Evolutionary conservation across 2,329 filamentous ascomycete species (phyloP), one percentile per base, ranked within the genome.

Genomic region (Claviceps sp.): DNA sequence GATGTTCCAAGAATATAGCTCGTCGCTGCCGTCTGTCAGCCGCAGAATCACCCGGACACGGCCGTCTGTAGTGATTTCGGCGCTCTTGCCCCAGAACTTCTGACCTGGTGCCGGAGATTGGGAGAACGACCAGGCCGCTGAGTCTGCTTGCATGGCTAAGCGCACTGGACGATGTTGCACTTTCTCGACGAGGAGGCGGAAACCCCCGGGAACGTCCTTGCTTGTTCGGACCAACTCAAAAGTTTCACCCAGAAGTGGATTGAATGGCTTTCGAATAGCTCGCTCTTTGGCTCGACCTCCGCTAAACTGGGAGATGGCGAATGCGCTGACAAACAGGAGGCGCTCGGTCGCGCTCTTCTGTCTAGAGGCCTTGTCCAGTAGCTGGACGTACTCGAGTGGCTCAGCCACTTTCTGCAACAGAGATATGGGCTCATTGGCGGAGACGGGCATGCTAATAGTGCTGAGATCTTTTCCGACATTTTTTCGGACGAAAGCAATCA

Each of bases 1-100:
- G 18, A 88, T 77, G 46, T 79, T 85, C 89, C 89, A 98, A 59
- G 84, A 90, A 70, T 91, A 98, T 55, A 82, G 77, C 64, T 97
- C 91, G 51, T 88, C 86, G 1, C 73, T 78, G 2, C 78, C 76
- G 63, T 93, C 78, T 0, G 74, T 59, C 48, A 83, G 64, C 26
- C 77, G 83, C 30, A 98, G 72, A 41, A 83, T 81, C 41, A 96
- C 75, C 48, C 90, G 81, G 3, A 89, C 83, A 26, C 88, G 85
- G 2, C 93, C 93, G 51, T 96, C 91, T 0, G 89, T 97, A 55
- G 87, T 93, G 56, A 98, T 81, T 67, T 98, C 93, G 2, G 89
- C 89, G 51, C 85, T 91, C 72, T 97, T 97, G 52, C 93, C 93
- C 93, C 93, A 97, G 72, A 98, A 98, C 65, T 97, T 97, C 64